Conservation (phyloP, 2,329 filamentous ascomycete species). For the Herpotrichia juniperi region DNA sequence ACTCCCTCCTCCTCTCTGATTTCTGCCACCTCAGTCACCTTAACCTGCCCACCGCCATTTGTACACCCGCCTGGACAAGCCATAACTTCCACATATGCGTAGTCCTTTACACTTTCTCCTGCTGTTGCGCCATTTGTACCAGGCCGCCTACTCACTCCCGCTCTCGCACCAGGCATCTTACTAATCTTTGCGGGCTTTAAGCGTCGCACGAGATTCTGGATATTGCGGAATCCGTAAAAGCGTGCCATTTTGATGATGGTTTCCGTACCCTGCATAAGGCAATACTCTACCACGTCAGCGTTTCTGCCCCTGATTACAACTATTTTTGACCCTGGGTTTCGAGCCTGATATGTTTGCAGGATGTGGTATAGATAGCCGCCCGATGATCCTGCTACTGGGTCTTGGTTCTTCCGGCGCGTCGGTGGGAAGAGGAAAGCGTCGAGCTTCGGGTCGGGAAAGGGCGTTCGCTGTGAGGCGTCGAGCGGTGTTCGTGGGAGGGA, state of each 20-base stretch:
- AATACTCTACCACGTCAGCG: constrained; percentile 87
- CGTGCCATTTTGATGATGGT: constrained; percentile 63
- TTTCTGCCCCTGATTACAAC: constrained; percentile 80
- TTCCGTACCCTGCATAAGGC: constrained; percentile 60
- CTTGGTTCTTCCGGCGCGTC: constrained; percentile 46
- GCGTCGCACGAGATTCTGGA: constrained; percentile 94
- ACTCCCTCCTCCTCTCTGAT: constrained; percentile 41
- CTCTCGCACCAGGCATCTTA: constrained; percentile 46
- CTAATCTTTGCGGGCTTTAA: constrained; percentile 81
- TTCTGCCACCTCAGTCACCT: constrained; percentile 74
- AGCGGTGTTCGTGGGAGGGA: constrained; percentile 67
- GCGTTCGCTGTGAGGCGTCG: constrained; percentile 50
- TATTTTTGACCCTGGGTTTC: constrained; percentile 74
- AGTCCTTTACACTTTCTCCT: constrained; percentile 69
- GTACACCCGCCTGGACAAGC: constrained; percentile 98
- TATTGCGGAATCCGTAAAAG: constrained; percentile 98
- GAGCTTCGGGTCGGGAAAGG: constrained; percentile 76
- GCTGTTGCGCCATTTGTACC: constrained; percentile 68
- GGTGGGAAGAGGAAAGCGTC: constrained; percentile 75
- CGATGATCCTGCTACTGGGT: constrained; percentile 73
- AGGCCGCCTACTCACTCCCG: constrained; percentile 64
- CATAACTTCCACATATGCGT: constrained; percentile 98
- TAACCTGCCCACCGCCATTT: constrained; percentile 95
- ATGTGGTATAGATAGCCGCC: constrained; percentile 90
- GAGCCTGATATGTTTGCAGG: constrained; percentile 73